Percentiles rank a stretch among this genome's conserved stretches.
Evolutionary conservation across 2,329 filamentous ascomycete species (phyloP).

Genomic region (Fusarium sp.): DNA sequence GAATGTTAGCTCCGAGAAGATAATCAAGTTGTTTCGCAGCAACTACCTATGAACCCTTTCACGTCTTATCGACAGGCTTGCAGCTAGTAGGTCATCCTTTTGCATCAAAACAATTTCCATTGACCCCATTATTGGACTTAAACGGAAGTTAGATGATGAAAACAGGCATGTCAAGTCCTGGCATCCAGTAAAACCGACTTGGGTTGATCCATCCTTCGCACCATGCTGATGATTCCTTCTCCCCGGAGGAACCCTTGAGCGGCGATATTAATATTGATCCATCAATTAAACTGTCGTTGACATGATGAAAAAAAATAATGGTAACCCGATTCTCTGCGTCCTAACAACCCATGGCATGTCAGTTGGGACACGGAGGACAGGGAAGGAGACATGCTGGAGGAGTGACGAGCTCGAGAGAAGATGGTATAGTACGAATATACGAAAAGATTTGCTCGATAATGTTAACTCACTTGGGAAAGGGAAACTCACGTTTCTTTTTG

Average conservation of each 20-base stretch:
- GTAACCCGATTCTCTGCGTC: not conserved
- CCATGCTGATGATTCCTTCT: not conserved
- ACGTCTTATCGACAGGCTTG: not conserved
- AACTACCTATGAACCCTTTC: not conserved
- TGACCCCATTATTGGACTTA: not conserved
- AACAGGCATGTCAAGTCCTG: not conserved
- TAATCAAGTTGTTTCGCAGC: not conserved
- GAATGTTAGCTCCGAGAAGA: not conserved
- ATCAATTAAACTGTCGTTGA: no score
- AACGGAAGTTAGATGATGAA: not conserved
- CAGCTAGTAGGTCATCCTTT: fast-evolving
- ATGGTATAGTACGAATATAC: not conserved
- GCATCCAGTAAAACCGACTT: not conserved
- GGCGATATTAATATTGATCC: no score
- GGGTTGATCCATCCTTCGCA: not conserved
- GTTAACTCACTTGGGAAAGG: no score
- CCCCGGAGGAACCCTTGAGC: not conserved
- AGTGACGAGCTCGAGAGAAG: not conserved
- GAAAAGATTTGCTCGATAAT: no score
- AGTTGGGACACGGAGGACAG: not conserved
- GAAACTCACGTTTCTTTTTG: not conserved
- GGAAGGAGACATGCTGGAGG: not conserved
- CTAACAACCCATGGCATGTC: not conserved
- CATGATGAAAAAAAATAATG: not conserved
- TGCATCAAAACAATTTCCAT: not conserved